Base-by-base conservation (phyloP, 306 rosid species). In the Glycine tomentella region DNA sequence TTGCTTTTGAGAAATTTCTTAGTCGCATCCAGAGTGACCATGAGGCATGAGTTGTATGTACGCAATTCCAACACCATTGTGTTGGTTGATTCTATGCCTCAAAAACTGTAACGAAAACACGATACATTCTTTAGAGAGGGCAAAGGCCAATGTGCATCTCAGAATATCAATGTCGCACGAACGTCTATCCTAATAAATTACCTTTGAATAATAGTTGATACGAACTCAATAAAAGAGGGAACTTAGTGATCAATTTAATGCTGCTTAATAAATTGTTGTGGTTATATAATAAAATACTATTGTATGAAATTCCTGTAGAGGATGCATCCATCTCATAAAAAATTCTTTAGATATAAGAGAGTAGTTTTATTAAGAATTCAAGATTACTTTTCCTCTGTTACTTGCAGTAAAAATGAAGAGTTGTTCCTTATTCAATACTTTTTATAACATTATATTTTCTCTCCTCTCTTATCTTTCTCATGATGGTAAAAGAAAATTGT, bases 101-200 rank as follows among this genome's bases (percentile, higher is more conserved):
- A 78, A 78, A 66, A 77, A 77, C 14, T 51, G 58, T 13, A 78
- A 25, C 17, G 9, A 64, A 63, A 65, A 77, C 40, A 51, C 51
- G 14, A 68, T 68, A 69, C 53, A 42, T 40, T 15, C 75, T 17
- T 53, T 67, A 20, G n/a, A 40, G 42, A 40, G 45, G 65, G 42
- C 51, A 73, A 52, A 53, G 49, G 46, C 36, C 6, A 65, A 65
- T 63, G 44, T 75, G 77, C 48, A 75, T 48, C 11, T 75, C 11
- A 56, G 58, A 74, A 81, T 75, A n/a, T 81, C 85, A 56, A 81
- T 81, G 72, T 38, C 81, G 33, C 81, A 68, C 77, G 72, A 34
- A 48, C 38, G n/a, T 82, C 14, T 15, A 5, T 80, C 33, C n/a
- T 15, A 20, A 38, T 78, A 59, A 50, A 72, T 55, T 17, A 71